These are phyloP conservation scores for Gaultheria prostrata DNA, from an alignment of 148 eudicot species.

Conservation along the genomic window DNA sequence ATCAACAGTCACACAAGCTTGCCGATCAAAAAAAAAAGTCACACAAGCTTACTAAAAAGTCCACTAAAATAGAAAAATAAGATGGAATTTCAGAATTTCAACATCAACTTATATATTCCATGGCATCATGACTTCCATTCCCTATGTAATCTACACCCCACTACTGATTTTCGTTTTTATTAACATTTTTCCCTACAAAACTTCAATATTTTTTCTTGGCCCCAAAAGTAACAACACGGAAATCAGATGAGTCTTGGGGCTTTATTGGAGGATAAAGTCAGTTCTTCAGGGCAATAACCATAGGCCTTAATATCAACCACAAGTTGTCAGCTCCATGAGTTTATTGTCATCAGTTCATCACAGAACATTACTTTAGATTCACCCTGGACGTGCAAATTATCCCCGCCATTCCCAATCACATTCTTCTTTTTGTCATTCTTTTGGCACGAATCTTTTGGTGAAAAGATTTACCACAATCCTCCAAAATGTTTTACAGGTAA, in stretches of 20 bases:
- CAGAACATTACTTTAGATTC: background rate
- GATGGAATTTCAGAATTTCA: no score
- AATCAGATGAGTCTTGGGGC: background rate
- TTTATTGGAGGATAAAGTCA: background rate
- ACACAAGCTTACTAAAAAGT: no score
- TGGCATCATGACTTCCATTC: no score
- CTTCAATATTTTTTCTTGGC: background rate
- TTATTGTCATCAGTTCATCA: background rate
- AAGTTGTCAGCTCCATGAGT: conserved; percentile 3
- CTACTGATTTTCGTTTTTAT: no score
- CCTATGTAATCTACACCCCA: no score
- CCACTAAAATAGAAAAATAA: no score
- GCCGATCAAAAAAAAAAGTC: no score
- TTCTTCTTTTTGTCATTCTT: background rate
- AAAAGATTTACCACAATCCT: background rate
- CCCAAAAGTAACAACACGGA: background rate
- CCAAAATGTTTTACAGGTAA: background rate
- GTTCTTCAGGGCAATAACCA: background rate
- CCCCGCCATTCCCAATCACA: background rate
- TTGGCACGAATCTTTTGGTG: background rate
- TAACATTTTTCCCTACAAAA: no score
- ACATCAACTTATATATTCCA: no score
- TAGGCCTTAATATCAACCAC: background rate
- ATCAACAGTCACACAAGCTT: no score
- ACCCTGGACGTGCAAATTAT: background rate